Conservation (phyloP, 2,329 filamentous ascomycete genomes). For the Biscogniauxia mediterranea region DNA sequence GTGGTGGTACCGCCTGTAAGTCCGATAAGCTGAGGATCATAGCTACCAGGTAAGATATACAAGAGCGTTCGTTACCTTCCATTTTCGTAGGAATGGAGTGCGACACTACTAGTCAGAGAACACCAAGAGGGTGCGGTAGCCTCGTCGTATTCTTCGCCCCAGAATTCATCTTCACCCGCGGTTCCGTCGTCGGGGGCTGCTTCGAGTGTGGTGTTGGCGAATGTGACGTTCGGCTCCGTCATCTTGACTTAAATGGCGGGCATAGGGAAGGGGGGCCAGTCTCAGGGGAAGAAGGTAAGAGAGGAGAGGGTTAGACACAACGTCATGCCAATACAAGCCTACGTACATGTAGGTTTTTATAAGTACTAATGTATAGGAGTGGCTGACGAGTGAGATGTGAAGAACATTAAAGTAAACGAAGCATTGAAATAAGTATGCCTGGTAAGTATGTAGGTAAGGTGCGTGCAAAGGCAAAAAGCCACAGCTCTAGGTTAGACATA, state of each 20-base stretch:
- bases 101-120: constrained; percentile 9
- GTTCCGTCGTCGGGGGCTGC: neutral
- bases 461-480: too few relatives aligned
- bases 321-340: too few relatives aligned
- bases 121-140: constrained; percentile 5
- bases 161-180: constrained; percentile 1
- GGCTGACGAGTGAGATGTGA: too few relatives aligned
- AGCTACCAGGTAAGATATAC: constrained; percentile 1
- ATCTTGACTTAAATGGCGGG: neutral
- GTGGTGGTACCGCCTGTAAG: constrained; percentile 46
- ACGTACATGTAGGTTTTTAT: too few relatives aligned
- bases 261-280: neutral
- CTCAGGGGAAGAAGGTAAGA: too few relatives aligned
- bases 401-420: too few relatives aligned
- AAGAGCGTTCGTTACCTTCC: constrained; percentile 5
- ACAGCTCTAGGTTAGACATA: too few relatives aligned
- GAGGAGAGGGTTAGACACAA: too few relatives aligned
- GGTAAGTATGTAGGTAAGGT: too few relatives aligned
- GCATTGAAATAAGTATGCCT: too few relatives aligned
- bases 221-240: neutral
- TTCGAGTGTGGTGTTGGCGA: neutral
- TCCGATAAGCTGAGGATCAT: neutral
- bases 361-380: too few relatives aligned
- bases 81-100: constrained; percentile 8
- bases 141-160: constrained; percentile 1